Evolutionary conservation across 148 eudicot genomes (phyloP).

Genomic region (Silene latifolia): DNA sequence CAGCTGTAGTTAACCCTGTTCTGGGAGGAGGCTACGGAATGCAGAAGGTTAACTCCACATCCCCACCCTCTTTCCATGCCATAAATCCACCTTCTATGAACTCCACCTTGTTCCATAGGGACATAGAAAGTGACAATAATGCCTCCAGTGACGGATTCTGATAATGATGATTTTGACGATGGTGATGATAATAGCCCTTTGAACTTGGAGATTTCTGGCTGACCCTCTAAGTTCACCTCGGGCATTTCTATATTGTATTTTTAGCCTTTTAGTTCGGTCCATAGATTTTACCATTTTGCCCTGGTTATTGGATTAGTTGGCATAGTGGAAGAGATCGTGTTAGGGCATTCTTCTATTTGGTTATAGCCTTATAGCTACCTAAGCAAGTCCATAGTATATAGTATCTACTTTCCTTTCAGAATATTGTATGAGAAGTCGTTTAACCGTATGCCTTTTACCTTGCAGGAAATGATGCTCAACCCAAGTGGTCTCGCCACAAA

Average conservation of each 20-base stretch:
- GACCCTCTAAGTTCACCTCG: conserved; percentile 19
- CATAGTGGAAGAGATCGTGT: too few relatives aligned
- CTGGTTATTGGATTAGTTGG: too few relatives aligned
- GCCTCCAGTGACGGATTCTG: conserved; percentile 47
- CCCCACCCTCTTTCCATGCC: conserved; percentile 44
- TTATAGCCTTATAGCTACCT: too few relatives aligned
- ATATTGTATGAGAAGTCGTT: too few relatives aligned
- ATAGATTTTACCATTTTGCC: neutral
- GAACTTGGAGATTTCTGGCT: conserved; percentile 46
- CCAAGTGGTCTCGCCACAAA: conserved; percentile 51
- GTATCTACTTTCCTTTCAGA: too few relatives aligned
- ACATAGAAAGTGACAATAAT: conserved; percentile 35
- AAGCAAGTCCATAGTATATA: too few relatives aligned
- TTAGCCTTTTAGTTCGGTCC: conserved; percentile 17
- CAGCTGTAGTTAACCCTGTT: conserved; percentile 36
- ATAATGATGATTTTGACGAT: conserved; percentile 19
- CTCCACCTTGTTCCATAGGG: conserved; percentile 38
- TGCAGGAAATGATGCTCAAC: conserved; percentile 73
- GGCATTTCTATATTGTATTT: conserved; percentile 10
- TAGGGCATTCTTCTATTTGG: too few relatives aligned
- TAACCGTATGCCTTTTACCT: neutral
- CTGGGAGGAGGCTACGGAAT: conserved; percentile 37
- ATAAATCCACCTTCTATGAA: conserved; percentile 37
- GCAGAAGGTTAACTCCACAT: conserved; percentile 40
- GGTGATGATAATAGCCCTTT: conserved; percentile 33